These are phyloP conservation scores for Mycena indigotica DNA, from an alignment of 768 basidiomycete genomes.

Conservation along the genomic window DNA sequence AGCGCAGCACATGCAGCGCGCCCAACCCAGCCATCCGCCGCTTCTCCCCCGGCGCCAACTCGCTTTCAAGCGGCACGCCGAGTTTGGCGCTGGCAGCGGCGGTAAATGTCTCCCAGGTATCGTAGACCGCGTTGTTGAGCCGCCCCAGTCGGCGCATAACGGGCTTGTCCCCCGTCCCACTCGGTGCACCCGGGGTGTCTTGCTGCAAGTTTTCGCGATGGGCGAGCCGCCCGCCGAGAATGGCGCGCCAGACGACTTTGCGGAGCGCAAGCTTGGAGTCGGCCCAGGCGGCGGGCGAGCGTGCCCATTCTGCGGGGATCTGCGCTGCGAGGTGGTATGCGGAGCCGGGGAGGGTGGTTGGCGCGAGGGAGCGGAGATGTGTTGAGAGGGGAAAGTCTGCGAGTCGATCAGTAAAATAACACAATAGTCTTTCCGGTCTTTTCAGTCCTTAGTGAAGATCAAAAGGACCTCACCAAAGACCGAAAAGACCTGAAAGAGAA, in stretches of 20 bases:
- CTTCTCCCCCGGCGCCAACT: conserved; percentile 14
- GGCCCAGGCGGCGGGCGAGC: conserved; percentile 32
- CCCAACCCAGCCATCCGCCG: conserved; percentile 45
- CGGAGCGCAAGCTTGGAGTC: conserved; percentile 55
- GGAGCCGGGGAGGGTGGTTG: conserved; percentile 47
- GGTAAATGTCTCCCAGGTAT: conserved; percentile 51
- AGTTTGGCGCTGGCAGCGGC: conserved; percentile 18
- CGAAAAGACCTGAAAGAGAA: too few relatives aligned
- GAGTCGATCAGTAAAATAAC: conserved; percentile 12
- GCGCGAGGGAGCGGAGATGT: conserved; percentile 26
- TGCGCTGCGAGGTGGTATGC: conserved; percentile 76
- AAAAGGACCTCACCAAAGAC: too few relatives aligned
- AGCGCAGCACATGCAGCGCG: conserved; percentile 66
- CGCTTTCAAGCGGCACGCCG: not conserved
- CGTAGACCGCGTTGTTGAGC: conserved; percentile 53
- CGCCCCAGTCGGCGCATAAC: conserved; percentile 54
- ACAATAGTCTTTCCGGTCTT: too few relatives aligned
- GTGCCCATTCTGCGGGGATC: conserved; percentile 64
- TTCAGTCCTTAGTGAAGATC: too few relatives aligned
- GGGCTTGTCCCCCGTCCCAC: conserved; percentile 40
- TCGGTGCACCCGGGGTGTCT: not conserved
- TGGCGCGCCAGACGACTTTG: conserved; percentile 74
- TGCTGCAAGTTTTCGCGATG: conserved; percentile 8
- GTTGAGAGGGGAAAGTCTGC: conserved; percentile 61
- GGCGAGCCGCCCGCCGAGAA: conserved; percentile 41